Percentiles rank a stretch among this genome's conserved stretches.
Conservation (phyloP, 1,139 yeast species). For the Yamadazyma friedrichii region DNA sequence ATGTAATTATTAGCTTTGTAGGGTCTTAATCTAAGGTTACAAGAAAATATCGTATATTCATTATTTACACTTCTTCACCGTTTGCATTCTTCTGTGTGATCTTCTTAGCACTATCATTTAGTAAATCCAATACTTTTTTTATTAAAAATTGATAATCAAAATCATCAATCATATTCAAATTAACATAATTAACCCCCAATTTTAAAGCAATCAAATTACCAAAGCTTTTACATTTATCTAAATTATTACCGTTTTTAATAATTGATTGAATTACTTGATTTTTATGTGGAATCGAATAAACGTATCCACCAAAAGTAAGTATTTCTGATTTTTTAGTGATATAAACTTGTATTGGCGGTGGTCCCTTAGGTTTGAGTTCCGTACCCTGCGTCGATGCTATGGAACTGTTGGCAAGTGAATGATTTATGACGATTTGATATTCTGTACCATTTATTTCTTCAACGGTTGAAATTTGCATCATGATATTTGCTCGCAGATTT, state of each 20-base stretch:
- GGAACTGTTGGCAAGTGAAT: background rate
- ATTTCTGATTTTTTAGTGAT: slow-evolving; percentile 8
- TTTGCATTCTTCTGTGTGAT: no score
- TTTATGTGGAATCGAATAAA: slow-evolving; percentile 13
- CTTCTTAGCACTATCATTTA: slow-evolving; percentile 1
- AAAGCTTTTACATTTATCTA: slow-evolving; percentile 15
- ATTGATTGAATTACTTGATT: slow-evolving; percentile 10
- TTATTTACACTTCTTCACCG: background rate
- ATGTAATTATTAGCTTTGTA: background rate
- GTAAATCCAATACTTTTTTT: slow-evolving; percentile 8
- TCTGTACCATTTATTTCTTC: slow-evolving; percentile 12
- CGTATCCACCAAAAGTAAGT: slow-evolving; percentile 15
- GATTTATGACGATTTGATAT: slow-evolving; percentile 11
- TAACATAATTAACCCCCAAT: slow-evolving; percentile 15
- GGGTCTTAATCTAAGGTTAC: no score
- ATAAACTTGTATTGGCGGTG: slow-evolving; percentile 15
- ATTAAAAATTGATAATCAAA: slow-evolving; percentile 14
- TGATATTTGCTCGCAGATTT: background rate
- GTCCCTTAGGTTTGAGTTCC: background rate
- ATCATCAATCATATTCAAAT: slow-evolving; percentile 12
- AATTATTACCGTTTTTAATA: slow-evolving; percentile 13
- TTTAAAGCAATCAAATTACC: slow-evolving; percentile 14
- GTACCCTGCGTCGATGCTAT: background rate
- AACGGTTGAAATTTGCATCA: slow-evolving; percentile 1
- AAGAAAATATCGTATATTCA: background rate